Base-by-base conservation (phyloP, 441 rosid species). In the Syzygium malaccense region DNA sequence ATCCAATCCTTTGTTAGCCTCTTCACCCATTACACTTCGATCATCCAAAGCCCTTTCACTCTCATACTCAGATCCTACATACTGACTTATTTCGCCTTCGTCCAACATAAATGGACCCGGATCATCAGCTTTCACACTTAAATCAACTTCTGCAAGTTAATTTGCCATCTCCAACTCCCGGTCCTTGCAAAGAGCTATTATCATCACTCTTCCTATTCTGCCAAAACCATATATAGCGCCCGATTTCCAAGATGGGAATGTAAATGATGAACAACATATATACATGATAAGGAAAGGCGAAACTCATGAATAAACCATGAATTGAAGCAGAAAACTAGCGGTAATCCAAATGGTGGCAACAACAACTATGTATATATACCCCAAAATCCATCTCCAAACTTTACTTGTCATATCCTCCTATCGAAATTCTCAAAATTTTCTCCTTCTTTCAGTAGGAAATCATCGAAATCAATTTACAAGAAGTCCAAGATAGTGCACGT, bases 291-390 rank as follows among this genome's bases (percentile, higher is more conserved):
- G 95, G 91, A 97, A 97, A 5, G 99, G 99, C 0, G 99, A 97
- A 64, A 96, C 98, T 51, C 99, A 98, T 10, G 90, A 95, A 92
- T 97, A 98, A 85, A 97, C 99, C 89, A 96, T 98, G 41, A 37
- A 37, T 37, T 37, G 41, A 37, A 37, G 41, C 41, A 37, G 41
- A 90, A 95, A 97, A 93, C 99, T 96, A 17, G 99, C 99, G 18
- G 97, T 96, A 86, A 97, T 96, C 99, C 99, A 97, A 79, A 97
- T 96, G 86, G 91, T 92, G 3, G 99, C 99, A 49, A 97, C 99
- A 5, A 97, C 94, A 86, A 97, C 89, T 86, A 97, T 96, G 92
- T 97, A 96, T 37, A 93, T 88, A 89, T 95, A 92, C 98, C 41
- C 98, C 86, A 94, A 88, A 87, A 91, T 91, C 98, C 99, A 97